Evolutionary conservation across 371 early-diverging fungal genomes (phyloP), one percentile per base, ranked within the genome.

Genomic region (Mortierella sp.): DNA sequence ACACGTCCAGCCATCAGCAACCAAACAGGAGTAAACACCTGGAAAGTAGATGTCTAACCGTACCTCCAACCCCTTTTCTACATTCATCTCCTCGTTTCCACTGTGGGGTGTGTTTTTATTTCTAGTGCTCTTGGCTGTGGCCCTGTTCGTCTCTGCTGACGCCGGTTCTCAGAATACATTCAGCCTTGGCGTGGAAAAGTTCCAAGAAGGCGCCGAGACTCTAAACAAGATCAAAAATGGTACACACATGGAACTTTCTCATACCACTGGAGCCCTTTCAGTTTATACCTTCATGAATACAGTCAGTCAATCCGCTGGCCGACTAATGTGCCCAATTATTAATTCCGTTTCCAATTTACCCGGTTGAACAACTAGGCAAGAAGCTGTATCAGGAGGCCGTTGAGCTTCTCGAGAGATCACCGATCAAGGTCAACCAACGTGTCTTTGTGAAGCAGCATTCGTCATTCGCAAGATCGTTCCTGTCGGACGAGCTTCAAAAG

Each of bases 401-500:
- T 3, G 69, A 78, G 31, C 54, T 84, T n/a, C 72, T 84, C 26
- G 72, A 75, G 3, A 6, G 61, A 10, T 80, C 84, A 14, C 28
- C 72, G 6, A 57, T 80, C 67, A 77, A 75, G 53, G 37, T 54
- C 55, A 48, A 84, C 21, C 72, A 80, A n/a, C 84, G 78, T 24
- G 76, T 78, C 21, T 84, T 84, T 64, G 61, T 78, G 31, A 74
- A 57, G 54, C 80, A 73, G 26, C 77, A 80, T 24, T 84, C 84
- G 0, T 75, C 81, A 4, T 11, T 84, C 3, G 81, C 77, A 5
- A 40, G 81, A 31, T 70, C 79, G 26, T 73, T 86, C 24, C 50
- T 81, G 4, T 81, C 86, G 0, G 79, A 81, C 51, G 86, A 86
- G n/a, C 53, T 81, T 19, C 79, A 79, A 57, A 81, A 81, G 31